phyloP scores from a whole-genome alignment of 2,329 filamentous ascomycete genomes.

The Stemphylium vesicarium region DNA sequence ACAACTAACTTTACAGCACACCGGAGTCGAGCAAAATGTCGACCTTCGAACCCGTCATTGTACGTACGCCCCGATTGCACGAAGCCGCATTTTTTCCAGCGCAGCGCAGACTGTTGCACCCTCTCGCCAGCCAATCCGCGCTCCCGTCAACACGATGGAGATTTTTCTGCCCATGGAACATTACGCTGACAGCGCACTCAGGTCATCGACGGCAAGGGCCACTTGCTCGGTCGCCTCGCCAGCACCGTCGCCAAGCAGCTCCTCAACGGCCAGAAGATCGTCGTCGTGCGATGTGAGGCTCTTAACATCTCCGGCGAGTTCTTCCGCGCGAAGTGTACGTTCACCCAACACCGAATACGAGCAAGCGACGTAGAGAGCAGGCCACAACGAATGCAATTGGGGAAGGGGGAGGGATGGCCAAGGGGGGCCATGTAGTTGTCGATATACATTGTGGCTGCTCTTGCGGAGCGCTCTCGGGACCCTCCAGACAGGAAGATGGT shows the following conservation, averaged over 20 bases:
- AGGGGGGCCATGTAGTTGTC: not conserved
- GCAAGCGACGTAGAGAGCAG: conserved; percentile 21
- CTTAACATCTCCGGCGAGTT: conserved; percentile 99
- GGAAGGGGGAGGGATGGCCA: not conserved
- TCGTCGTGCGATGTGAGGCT: conserved; percentile 97
- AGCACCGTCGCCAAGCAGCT: conserved; percentile 99
- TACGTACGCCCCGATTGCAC: conserved; percentile 54
- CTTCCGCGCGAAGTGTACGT: conserved; percentile 99
- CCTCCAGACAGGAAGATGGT: conserved; percentile 18
- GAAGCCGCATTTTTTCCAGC: conserved; percentile 4
- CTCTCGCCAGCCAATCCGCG: conserved; percentile 13
- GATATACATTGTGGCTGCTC: conserved; percentile 18
- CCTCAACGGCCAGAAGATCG: conserved; percentile 98
- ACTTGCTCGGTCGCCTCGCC: conserved; percentile 98
- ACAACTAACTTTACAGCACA: conserved; percentile 44
- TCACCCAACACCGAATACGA: conserved; percentile 28
- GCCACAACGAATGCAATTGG: conserved; percentile 19
- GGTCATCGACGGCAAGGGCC: conserved; percentile 99
- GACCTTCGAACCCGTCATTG: conserved; percentile 69
- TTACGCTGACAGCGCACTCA: conserved; percentile 41
- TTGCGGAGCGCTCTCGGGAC: conserved; percentile 10
- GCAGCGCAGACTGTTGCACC: conserved; percentile 15
- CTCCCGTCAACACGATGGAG: conserved; percentile 10
- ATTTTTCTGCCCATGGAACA: conserved; percentile 5
- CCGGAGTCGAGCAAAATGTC: conserved; percentile 62